Base-by-base conservation (phyloP, 140 eudicot genomes). In the Anethum foeniculum region DNA sequence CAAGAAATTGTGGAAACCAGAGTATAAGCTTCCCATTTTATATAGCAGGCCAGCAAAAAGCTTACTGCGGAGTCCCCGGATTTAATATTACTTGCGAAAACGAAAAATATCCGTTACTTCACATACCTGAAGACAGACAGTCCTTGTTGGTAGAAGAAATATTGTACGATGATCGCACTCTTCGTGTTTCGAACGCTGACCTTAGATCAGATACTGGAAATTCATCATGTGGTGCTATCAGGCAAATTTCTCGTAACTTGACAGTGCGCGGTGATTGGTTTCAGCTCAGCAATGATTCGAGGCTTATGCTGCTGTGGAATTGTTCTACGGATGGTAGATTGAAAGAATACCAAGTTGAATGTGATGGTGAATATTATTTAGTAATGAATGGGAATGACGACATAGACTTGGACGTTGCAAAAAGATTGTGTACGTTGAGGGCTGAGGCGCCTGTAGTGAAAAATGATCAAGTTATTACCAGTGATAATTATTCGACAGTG, bases 21-120 rank as follows among this genome's bases (percentile, higher is more conserved):
- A 73, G 41, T 6, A 86, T 90, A 81, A 88, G 72, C 27, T 90
- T 75, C 82, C 95, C 95, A 1, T 90, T 90, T 77, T 81, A 21
- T 46, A 83, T 86, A 39, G 28, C 23, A 25, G 86, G 76, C n/a
- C 8, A 12, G 54, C 88, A 83, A 49, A 14, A 16, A 82, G n/a
- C n/a, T 3, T 75, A 49, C 49, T 90, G 95, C 77, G 90, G 92
- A 81, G 78, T 69, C 85, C 90, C 87, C 19, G 87, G 85, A 60
- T 90, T 87, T 76, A 77, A 39, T 80, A 80, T 90, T 30, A 25
- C 77, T 41, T 90, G 94, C 75, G 49, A 68, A 78, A 8, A 10
- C 36, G 27, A 83, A 5, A 81, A 84, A 2, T 28, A 62, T 25
- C 86, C 91, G 18, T 5, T 77, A 1, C 81, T 88, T 36, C 58